These are phyloP conservation scores for Dicorynia guianensis DNA, from an alignment of 306 rosid species.

Conservation along the genomic window DNA sequence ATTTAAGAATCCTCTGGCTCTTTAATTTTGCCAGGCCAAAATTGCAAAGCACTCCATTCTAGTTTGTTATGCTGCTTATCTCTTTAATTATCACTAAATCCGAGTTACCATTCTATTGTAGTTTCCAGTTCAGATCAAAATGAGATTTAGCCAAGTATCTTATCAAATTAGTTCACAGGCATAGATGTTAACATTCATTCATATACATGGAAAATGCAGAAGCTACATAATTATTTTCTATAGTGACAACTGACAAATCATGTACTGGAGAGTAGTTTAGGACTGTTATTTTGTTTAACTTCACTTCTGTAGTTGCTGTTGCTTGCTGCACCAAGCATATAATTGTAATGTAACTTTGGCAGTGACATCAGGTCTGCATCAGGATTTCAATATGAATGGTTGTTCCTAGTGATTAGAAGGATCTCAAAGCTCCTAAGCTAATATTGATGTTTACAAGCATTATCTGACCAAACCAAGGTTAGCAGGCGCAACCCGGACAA, in stretches of 20 bases:
- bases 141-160: neutral
- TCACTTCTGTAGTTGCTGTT: slow-evolving; percentile 31
- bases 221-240: neutral
- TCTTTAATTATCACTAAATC: neutral
- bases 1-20: neutral
- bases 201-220: slow-evolving; percentile 9
- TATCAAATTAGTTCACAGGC: neutral
- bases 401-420: slow-evolving; percentile 35
- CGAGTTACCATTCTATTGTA: neutral
- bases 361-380: slow-evolving; percentile 31
- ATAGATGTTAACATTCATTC: neutral
- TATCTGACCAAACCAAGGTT: slow-evolving; percentile 59
- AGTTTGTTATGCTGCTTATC: neutral
- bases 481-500: slow-evolving; percentile 56
- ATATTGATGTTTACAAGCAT: slow-evolving; percentile 28
- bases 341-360: neutral
- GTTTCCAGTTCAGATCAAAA: neutral
- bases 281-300: slow-evolving; percentile 16
- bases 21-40: neutral
- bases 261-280: slow-evolving; percentile 17
- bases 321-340: slow-evolving; percentile 7
- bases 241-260: slow-evolving; percentile 2
- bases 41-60: neutral
- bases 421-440: slow-evolving; percentile 43
- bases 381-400: slow-evolving; percentile 23